Evolutionary conservation across 495 filamentous ascomycete species (phyloP), one percentile per base, ranked within the genome.

Genomic region (Trichoderma asperelloides): DNA sequence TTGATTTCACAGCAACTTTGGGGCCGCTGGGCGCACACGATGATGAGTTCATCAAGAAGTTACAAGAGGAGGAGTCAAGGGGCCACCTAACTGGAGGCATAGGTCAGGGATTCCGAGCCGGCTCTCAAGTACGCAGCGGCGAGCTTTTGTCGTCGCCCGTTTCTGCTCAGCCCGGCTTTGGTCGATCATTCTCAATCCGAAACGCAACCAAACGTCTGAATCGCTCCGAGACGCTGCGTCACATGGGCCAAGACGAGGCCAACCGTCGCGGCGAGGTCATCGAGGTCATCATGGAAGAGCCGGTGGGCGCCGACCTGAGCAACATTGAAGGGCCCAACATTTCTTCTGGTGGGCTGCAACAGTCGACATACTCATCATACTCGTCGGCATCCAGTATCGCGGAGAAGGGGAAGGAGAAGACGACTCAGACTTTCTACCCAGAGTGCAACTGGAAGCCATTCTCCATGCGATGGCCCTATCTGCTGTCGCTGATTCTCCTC

Each of bases 361-460:
- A 72, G 16, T 69, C 74, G n/a, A 75, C 72, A 3, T 72, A 77
- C 60, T 25, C 55, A 6, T 37, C 33, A 37, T 37, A 37, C 33
- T 37, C 33, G 9, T 37, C 33, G 33, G 33, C 33, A 2, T 37
- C 33, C 5, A 37, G 33, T 37, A n/a, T 51, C n/a, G 45, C 3
- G 23, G 33, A 27, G 30, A 41, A 41, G 33, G 69, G 13, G 11
- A 69, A 68, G 21, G 66, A 65, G 23, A 69, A 65, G 33, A 75
- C 73, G 25, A 73, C 75, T 1, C 76, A 82, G 68, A 76, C 81
- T 8, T 85, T 83, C 70, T 85, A 82, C 63, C 84, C 84, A 0
- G 82, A 84, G 69, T 87, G 87, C 3, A 82, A 90, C 71, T 92
- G 89, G 89, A 88, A 86, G 68, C 89, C 89, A 0, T 82, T 89